These are phyloP conservation scores for Solanum tarijense DNA, from an alignment of 257 asterid species.

Conservation along the genomic window DNA sequence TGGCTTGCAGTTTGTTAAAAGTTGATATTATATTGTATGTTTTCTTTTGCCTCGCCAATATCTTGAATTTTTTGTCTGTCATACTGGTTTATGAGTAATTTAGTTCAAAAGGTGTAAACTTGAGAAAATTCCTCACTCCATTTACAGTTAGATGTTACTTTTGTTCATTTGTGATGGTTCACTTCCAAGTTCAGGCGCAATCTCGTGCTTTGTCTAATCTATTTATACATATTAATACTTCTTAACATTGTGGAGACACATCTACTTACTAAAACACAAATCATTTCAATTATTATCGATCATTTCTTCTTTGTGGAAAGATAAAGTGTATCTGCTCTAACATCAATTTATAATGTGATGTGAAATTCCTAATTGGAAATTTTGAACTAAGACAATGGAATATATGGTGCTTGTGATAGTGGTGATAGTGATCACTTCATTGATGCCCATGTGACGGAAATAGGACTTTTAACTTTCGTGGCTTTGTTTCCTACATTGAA, in stretches of 20 bases:
- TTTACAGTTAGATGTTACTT: not conserved
- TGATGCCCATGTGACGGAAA: slow-evolving; percentile 71
- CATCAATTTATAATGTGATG: not conserved
- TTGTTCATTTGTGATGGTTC: not conserved
- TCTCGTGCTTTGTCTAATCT: not conserved
- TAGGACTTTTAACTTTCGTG: slow-evolving; percentile 58
- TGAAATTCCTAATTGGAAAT: not conserved
- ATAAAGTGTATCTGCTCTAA: not conserved
- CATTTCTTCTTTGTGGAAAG: not conserved
- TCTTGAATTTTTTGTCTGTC: slow-evolving; percentile 7
- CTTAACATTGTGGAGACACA: not conserved
- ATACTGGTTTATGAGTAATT: slow-evolving; percentile 11
- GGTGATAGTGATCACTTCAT: slow-evolving; percentile 16
- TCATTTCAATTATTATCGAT: not conserved
- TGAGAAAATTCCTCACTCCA: not conserved
- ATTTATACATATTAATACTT: not conserved
- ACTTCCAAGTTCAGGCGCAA: not conserved
- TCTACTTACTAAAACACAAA: not conserved
- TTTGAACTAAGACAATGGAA: not conserved
- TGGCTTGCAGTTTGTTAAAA: slow-evolving; percentile 66
- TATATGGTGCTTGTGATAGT: not conserved
- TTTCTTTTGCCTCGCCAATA: slow-evolving; percentile 1
- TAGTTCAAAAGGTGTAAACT: slow-evolving; percentile 15
- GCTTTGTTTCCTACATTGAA: slow-evolving; percentile 25
- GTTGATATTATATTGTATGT: slow-evolving; percentile 24